Evolutionary conservation across 2,329 filamentous ascomycete genomes (phyloP).

Genomic region (Sporothrix variecibatus): DNA sequence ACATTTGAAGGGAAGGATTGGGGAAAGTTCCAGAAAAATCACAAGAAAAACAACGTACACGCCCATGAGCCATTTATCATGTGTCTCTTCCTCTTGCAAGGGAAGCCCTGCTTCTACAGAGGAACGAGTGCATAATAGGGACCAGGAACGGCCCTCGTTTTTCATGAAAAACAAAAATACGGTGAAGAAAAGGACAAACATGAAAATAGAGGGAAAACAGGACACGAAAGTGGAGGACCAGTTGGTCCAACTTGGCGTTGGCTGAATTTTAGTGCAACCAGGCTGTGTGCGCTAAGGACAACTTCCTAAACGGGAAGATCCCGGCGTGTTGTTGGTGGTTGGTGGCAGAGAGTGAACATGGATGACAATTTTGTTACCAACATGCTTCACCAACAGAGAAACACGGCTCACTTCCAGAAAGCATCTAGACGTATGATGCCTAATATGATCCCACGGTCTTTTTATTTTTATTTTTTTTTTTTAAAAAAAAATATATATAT

Average conservation of each 20-base stretch:
- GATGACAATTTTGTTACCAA: background rate
- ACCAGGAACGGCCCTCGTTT: too few relatives aligned
- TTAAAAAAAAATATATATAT: too few relatives aligned
- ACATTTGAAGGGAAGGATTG: background rate
- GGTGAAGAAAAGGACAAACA: constrained; percentile 6
- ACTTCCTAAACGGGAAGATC: constrained; percentile 14
- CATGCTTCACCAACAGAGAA: background rate
- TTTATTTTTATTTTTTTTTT: too few relatives aligned
- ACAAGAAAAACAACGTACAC: background rate
- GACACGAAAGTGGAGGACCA: too few relatives aligned
- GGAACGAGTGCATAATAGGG: background rate
- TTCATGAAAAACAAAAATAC: background rate
- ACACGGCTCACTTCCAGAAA: background rate
- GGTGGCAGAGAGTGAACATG: background rate
- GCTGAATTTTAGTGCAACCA: background rate
- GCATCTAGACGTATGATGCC: too few relatives aligned
- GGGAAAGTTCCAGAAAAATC: background rate
- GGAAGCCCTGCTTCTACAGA: background rate
- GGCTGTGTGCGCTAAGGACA: background rate
- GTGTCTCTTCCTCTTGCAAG: background rate
- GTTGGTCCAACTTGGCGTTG: background rate
- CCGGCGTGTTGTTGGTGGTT: background rate
- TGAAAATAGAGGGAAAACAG: background rate
- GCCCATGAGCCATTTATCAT: background rate
- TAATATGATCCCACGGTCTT: too few relatives aligned